Base-by-base conservation (phyloP, 176 grass and related monocot species). In the Oryza officinalis region DNA sequence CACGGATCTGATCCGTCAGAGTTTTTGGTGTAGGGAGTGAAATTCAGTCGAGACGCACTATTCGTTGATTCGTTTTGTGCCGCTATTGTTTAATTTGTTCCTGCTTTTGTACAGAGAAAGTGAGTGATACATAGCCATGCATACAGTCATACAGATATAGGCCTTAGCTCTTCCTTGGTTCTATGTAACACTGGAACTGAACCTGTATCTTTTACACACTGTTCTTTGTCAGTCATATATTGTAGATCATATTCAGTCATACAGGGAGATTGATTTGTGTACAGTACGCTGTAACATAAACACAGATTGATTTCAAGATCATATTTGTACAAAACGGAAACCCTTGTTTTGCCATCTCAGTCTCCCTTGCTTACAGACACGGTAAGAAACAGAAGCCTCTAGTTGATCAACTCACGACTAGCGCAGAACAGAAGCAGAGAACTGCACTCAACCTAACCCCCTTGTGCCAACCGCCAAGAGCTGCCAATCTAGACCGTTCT, bases 31-130 rank as follows among this genome's bases (percentile, higher is more conserved):
- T 14, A 70, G 69, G 41, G 72, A 82, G 43, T 77, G 26, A 14
- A 80, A 66, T 80, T 44, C 69, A 14, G 54, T 65, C 52, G 44
- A 65, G 54, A 27, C 54, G 52, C 38, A 63, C 49, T 35, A 90
- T 90, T 87, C 75, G 75, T 90, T 90, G 75, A 87, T 90, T 90
- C 50, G 80, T 87, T 77, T 78, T 79, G 83, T 80, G 13, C 45
- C 45, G 7, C 72, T 65, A 71, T 87, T 87, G 72, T 75, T 90
- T 45, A 65, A 84, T 87, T 84, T 83, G 70, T 84, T 80, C 63
- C 79, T 90, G 63, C 84, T 84, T 40, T 27, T 87, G 84, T 81
- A 81, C 83, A 86, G 74, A 82, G 67, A 74, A 80, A 41, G 12
- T 20, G 88, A 69, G 79, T 46, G 27, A 75, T 59, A 44, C 66